Evolutionary conservation across 2,329 filamentous ascomycete genomes (phyloP).

Genomic region (Pezicula neosporulosa): DNA sequence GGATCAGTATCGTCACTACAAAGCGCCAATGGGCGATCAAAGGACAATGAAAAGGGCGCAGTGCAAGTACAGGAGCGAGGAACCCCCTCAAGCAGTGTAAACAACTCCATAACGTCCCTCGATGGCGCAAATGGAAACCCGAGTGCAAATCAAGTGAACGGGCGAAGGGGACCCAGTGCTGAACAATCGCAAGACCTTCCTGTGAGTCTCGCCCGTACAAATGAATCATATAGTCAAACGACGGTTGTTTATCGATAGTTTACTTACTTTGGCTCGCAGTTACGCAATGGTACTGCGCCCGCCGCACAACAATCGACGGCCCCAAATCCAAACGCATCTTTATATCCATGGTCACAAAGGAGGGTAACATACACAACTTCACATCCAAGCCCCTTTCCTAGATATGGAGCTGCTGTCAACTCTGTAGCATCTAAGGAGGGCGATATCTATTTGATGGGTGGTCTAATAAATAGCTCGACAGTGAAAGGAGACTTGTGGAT

Average conservation of each 20-base stretch:
- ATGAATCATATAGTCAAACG: not conserved
- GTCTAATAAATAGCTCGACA: constrained; percentile 88
- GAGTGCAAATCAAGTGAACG: constrained; percentile 42
- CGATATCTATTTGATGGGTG: constrained; percentile 96
- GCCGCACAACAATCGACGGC: constrained; percentile 27
- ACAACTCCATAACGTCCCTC: constrained; percentile 63
- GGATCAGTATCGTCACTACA: constrained; percentile 43
- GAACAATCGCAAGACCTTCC: constrained; percentile 32
- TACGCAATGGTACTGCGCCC: constrained; percentile 45
- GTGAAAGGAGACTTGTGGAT: constrained; percentile 98
- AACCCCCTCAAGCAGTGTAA: constrained; percentile 52
- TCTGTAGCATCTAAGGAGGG: constrained; percentile 91
- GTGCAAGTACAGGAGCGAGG: constrained; percentile 60
- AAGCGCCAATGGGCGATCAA: constrained; percentile 37
- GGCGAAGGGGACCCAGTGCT: constrained; percentile 49
- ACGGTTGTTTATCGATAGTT: not conserved
- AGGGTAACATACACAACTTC: constrained; percentile 80
- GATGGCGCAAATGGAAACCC: constrained; percentile 34
- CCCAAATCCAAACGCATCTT: constrained; percentile 66
- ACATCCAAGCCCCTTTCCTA: constrained; percentile 84
- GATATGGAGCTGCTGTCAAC: constrained; percentile 97
- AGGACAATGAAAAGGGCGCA: constrained; percentile 49
- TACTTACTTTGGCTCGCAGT: constrained; percentile 32
- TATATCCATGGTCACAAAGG: constrained; percentile 95
- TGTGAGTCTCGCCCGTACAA: constrained; percentile 27